Evolutionary conservation across 1,139 yeast species (phyloP).

Genomic region (Eremothecium sinecaudum): DNA sequence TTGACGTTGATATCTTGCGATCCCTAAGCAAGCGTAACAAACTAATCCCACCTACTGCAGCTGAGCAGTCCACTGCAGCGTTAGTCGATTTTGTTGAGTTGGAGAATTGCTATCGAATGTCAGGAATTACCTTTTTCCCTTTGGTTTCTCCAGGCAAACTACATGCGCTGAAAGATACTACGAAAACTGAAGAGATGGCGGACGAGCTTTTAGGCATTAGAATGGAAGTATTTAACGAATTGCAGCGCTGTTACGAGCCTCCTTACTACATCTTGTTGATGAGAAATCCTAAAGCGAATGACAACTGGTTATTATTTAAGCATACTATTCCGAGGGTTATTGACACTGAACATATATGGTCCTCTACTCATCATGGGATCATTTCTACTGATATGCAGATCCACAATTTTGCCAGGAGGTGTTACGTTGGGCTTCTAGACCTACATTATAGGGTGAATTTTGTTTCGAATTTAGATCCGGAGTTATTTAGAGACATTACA

Average conservation of each 20-base stretch:
- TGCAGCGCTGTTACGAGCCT: slow-evolving; percentile 24
- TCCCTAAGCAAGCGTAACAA: slow-evolving; percentile 20
- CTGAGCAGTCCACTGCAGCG: not conserved
- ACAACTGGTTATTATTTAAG: slow-evolving; percentile 34
- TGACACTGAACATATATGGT: slow-evolving; percentile 17
- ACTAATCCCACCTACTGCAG: slow-evolving; percentile 1
- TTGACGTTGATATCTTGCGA: slow-evolving; percentile 21
- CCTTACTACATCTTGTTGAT: slow-evolving; percentile 39
- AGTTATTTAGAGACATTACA: slow-evolving; percentile 6
- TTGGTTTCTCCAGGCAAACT: slow-evolving; percentile 33
- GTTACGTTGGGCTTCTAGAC: slow-evolving; percentile 14
- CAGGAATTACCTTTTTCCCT: slow-evolving; percentile 41
- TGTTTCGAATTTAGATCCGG: slow-evolving; percentile 12
- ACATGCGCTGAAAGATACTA: slow-evolving; percentile 1
- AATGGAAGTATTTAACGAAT: slow-evolving; percentile 36
- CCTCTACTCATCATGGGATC: slow-evolving; percentile 11
- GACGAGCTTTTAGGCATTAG: slow-evolving; percentile 35
- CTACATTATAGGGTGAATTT: slow-evolving; percentile 13
- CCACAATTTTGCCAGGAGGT: slow-evolving; percentile 22
- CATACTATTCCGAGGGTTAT: slow-evolving; percentile 38
- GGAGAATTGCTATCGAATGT: slow-evolving; percentile 37
- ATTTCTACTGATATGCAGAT: slow-evolving; percentile 16
- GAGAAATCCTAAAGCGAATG: slow-evolving; percentile 25
- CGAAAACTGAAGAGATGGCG: slow-evolving; percentile 9
- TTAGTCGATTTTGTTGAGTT: slow-evolving; percentile 24